Evolutionary conservation across 139 green algal genomes (phyloP).

Genomic region (Picochlorum sp.): DNA sequence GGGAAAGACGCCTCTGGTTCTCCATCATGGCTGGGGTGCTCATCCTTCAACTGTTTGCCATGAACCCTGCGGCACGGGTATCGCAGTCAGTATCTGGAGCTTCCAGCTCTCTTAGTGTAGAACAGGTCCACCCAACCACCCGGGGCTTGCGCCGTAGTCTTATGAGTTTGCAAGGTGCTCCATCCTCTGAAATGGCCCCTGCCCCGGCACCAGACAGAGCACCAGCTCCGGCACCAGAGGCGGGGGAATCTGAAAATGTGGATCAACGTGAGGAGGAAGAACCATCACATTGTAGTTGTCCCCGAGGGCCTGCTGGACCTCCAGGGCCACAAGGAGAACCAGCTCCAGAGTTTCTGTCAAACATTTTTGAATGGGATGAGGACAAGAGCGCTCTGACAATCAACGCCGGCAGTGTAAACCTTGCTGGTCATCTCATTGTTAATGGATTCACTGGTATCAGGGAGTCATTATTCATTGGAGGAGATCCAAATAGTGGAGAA

Average conservation of each 20-base stretch:
- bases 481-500: constrained; percentile 6
- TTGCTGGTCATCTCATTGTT: constrained; percentile 1
- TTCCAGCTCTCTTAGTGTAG: no score
- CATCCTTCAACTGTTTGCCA: not conserved
- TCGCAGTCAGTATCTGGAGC: no score
- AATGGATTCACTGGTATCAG: constrained; percentile 3
- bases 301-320: not conserved
- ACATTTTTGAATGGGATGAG: constrained; percentile 7
- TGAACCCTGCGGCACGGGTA: not conserved
- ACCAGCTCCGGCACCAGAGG: no score
- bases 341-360: constrained; percentile 5
- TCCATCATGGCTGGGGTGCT: not conserved
- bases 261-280: not conserved
- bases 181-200: no score
- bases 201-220: no score
- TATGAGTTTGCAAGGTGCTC: no score
- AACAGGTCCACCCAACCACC: no score
- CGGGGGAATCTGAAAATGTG: no score
- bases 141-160: no score
- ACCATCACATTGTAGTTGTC: not conserved
- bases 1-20: not conserved
- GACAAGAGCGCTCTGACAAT: not conserved
- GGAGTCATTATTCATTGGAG: constrained; percentile 8
- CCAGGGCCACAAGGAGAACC: not conserved
- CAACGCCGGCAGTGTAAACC: not conserved